Percentiles rank a stretch among this genome's conserved stretches.
Evolutionary conservation across 2,329 filamentous ascomycete genomes (phyloP).

Genomic region (Ophiostoma sp.): DNA sequence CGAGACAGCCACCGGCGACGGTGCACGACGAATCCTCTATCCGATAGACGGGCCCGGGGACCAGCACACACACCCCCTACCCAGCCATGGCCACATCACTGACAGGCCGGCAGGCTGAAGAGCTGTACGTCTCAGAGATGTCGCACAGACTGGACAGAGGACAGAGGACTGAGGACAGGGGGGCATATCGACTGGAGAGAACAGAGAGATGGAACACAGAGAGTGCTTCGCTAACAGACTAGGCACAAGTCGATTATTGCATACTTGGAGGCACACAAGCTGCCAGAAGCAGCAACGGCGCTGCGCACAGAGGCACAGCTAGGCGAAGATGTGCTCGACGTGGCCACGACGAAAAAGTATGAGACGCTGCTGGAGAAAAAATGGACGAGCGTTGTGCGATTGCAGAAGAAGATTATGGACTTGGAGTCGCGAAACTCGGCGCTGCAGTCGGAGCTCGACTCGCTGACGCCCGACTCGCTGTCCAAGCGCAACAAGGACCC

Average conservation of each 20-base stretch:
- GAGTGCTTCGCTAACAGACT: constrained; percentile 9
- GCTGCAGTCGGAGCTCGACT: constrained; percentile 79
- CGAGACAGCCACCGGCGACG: neutral
- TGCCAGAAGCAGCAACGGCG: constrained; percentile 62
- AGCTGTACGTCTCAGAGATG: constrained; percentile 59
- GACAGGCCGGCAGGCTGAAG: constrained; percentile 67
- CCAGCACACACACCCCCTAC: constrained; percentile 18
- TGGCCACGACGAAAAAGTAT: constrained; percentile 84
- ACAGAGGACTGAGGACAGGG: neutral
- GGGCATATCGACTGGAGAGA: too few species aligned
- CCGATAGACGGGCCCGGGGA: constrained; percentile 18
- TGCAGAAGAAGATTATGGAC: constrained; percentile 99
- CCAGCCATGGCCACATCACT: constrained; percentile 21
- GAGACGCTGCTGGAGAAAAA: constrained; percentile 94
- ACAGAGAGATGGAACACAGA: too few species aligned
- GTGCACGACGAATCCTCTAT: neutral
- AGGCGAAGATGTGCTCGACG: constrained; percentile 60
- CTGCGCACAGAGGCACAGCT: constrained; percentile 74
- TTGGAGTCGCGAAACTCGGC: constrained; percentile 68
- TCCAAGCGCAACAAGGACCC: constrained; percentile 79
- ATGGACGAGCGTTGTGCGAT: constrained; percentile 89
- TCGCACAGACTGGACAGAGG: too few species aligned
- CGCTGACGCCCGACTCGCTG: constrained; percentile 68
- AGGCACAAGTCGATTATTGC: constrained; percentile 93
- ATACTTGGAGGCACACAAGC: constrained; percentile 70